phyloP scores from a whole-genome alignment of 495 filamentous ascomycete genomes.

The Xylaria curta region DNA sequence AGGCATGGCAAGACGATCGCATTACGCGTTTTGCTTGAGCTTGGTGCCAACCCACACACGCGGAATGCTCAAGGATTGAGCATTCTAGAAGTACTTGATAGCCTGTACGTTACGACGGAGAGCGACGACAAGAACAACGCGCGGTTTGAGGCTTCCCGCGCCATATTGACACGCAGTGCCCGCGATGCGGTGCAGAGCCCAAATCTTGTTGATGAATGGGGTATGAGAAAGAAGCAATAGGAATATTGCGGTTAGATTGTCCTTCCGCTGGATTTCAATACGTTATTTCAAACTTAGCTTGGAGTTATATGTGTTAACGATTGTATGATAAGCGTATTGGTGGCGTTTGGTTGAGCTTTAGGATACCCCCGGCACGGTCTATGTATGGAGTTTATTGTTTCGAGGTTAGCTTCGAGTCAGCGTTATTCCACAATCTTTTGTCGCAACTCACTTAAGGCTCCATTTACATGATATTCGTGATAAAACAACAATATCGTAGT shows the following conservation, averaged over 20 bases:
- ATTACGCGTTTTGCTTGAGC: slow-evolving; percentile 48
- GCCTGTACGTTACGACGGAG: slow-evolving; percentile 32
- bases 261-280: background rate
- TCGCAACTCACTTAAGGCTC: background rate
- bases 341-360: slow-evolving; percentile 19
- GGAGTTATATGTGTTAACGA: background rate
- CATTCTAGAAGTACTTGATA: slow-evolving; percentile 48
- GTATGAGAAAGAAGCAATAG: background rate
- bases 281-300: background rate
- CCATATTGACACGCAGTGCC: slow-evolving; percentile 28
- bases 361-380: slow-evolving; percentile 17
- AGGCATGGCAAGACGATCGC: slow-evolving; percentile 52
- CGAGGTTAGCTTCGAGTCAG: background rate
- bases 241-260: background rate
- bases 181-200: slow-evolving; percentile 9
- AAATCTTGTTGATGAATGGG: slow-evolving; percentile 24
- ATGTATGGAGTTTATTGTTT: slow-evolving; percentile 17
- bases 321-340: slow-evolving; percentile 16
- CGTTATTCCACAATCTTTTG: background rate
- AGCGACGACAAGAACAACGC: slow-evolving; percentile 33
- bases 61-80: slow-evolving; percentile 46
- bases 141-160: slow-evolving; percentile 40
- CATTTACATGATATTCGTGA: background rate
- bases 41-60: slow-evolving; percentile 51
- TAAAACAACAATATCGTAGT: background rate